Percentiles rank a stretch among this genome's conserved stretches.
Evolutionary conservation across 2,329 filamentous ascomycete species (phyloP).

Genomic region (Trichothecium roseum): DNA sequence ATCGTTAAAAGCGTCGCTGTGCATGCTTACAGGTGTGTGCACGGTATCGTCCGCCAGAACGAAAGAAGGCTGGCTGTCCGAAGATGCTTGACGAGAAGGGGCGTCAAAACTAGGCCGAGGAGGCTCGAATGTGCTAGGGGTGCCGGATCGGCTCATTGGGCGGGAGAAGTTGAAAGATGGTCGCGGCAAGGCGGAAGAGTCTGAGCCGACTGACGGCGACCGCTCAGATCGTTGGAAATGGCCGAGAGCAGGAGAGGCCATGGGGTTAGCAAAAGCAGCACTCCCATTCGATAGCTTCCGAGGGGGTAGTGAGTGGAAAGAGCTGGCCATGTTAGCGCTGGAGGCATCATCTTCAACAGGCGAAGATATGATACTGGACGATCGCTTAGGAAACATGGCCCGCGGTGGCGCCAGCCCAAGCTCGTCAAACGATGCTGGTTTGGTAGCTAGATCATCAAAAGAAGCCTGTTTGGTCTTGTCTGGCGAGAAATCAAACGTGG

Average conservation of each 20-base stretch:
- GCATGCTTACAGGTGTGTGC: conserved; percentile 63
- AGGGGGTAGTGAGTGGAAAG: conserved; percentile 53
- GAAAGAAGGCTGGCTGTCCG: conserved; percentile 57
- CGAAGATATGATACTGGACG: conserved; percentile 52
- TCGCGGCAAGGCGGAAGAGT: conserved; percentile 61
- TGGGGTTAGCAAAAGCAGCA: conserved; percentile 30
- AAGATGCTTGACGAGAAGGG: conserved; percentile 52
- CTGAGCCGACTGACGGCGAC: conserved; percentile 78
- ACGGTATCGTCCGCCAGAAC: conserved; percentile 53
- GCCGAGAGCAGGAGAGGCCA: conserved; percentile 47
- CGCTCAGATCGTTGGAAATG: conserved; percentile 59
- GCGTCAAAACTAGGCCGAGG: conserved; percentile 19
- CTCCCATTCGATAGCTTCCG: conserved; percentile 71
- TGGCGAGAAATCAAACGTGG: conserved; percentile 16
- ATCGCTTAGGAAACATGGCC: conserved; percentile 37
- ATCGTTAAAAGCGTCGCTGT: conserved; percentile 57
- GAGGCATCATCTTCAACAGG: conserved; percentile 60
- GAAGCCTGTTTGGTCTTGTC: conserved; percentile 21
- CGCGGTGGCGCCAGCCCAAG: conserved; percentile 39
- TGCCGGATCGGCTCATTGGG: conserved; percentile 67
- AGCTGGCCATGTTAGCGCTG: conserved; percentile 35
- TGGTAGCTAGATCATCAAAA: conserved; percentile 10
- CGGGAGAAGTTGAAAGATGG: conserved; percentile 91
- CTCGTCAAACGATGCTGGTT: conserved; percentile 38
- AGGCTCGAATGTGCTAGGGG: conserved; percentile 32